Conservation (phyloP, 2,329 filamentous ascomycete genomes). For the Sordariomycetes sp. region DNA sequence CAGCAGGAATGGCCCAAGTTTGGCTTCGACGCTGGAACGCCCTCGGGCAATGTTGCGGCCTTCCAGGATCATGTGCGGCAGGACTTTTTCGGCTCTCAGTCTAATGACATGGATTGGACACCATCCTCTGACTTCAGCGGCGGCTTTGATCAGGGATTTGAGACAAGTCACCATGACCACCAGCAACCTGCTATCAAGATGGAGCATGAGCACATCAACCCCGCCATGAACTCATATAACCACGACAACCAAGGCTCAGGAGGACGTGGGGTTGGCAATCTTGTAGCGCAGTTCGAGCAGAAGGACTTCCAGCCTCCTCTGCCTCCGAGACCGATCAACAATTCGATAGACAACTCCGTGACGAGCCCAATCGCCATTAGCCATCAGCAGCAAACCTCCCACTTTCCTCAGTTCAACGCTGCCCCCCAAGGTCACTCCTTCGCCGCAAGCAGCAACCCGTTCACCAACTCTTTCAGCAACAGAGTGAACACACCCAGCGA, state of each 20-base stretch:
- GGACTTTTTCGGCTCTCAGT: not conserved
- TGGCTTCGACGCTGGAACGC: not conserved
- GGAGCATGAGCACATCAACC: conserved; percentile 8
- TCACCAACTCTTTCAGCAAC: conserved; percentile 4
- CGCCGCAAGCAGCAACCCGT: conserved; percentile 1
- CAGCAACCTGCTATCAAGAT: conserved; percentile 7
- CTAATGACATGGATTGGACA: conserved; percentile 27
- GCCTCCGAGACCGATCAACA: conserved; percentile 21
- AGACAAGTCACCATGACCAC: not conserved
- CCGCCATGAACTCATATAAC: not conserved
- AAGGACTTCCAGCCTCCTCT: conserved; percentile 24
- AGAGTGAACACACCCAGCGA: conserved; percentile 3
- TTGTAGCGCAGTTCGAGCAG: conserved; percentile 31
- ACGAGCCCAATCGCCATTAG: conserved; percentile 13
- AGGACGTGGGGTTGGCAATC: conserved; percentile 21
- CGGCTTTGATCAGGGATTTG: conserved; percentile 2
- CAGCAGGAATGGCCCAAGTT: conserved; percentile 4
- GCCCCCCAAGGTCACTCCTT: conserved; percentile 1
- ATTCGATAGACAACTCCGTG: conserved; percentile 13
- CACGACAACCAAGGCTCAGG: not conserved
- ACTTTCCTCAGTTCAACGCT: conserved; percentile 19
- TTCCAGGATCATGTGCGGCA: not conserved
- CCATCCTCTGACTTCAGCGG: conserved; percentile 13
- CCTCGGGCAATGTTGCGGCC: not conserved
- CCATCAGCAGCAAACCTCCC: conserved; percentile 13